A percentile compares a stretch with the other conserved stretches of the same genome.
These are phyloP conservation scores for Aristolochia contorta DNA, from an alignment of 164 flowering plant genomes.

Conservation along the genomic window DNA sequence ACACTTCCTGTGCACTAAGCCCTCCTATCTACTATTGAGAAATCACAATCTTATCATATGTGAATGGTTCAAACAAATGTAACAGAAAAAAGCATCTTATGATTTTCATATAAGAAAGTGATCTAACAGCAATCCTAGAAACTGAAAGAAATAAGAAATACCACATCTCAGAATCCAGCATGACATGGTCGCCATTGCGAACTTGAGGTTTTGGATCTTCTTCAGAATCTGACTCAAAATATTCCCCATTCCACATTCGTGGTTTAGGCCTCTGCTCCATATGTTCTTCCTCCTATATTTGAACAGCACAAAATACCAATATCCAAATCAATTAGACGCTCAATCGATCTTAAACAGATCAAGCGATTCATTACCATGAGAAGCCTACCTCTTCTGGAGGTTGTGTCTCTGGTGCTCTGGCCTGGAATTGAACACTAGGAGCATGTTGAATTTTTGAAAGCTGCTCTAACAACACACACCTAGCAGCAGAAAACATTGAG, in stretches of 20 bases:
- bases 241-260: conserved; percentile 74
- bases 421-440: conserved; percentile 82
- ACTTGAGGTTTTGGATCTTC: conserved; percentile 35
- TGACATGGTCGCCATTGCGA: conserved; percentile 9
- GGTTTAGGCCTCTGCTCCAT: conserved; percentile 54
- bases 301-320: conserved; percentile 2
- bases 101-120: not conserved
- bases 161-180: conserved; percentile 16
- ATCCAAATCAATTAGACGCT: too few relatives aligned
- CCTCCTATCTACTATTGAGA: too few relatives aligned
- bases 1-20: too few relatives aligned
- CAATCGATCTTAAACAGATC: too few relatives aligned
- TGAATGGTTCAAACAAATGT: too few relatives aligned
- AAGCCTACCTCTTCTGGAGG: conserved; percentile 59
- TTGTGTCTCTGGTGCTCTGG: conserved; percentile 44
- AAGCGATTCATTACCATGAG: not conserved
- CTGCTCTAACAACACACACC: conserved; percentile 68
- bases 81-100: not conserved
- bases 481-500: conserved; percentile 13
- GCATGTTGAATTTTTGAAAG: conserved; percentile 62
- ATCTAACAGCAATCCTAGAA: not conserved
- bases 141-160: conserved; percentile 1
- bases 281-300: conserved; percentile 53
- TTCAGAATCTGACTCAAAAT: conserved; percentile 52
- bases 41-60: too few relatives aligned